Conservation (phyloP, 2,329 filamentous ascomycete genomes). For the Delphinella strobiligena region DNA sequence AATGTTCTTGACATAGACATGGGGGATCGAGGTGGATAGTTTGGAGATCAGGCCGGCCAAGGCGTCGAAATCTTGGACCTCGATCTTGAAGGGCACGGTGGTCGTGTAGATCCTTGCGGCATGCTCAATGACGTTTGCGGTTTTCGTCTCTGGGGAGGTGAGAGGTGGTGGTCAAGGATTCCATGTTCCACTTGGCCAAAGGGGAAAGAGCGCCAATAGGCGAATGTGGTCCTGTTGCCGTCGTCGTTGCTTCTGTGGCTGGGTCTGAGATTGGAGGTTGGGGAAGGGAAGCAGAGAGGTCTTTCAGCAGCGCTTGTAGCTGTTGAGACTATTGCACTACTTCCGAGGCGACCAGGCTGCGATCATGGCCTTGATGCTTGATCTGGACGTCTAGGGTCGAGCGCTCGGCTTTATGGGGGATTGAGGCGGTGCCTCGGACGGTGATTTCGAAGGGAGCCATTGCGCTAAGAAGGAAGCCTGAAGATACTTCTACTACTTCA, state of each 20-base stretch:
- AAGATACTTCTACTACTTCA: too few species aligned
- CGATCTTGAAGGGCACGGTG: neutral
- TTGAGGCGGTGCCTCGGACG: slow-evolving; percentile 1
- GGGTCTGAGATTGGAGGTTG: too few species aligned
- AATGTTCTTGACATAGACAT: neutral
- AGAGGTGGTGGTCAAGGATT: neutral
- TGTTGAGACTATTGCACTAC: neutral
- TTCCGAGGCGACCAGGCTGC: neutral
- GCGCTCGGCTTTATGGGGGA: slow-evolving; percentile 1
- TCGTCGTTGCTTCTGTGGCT: too few species aligned
- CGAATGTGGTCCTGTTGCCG: too few species aligned
- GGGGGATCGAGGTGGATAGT: neutral
- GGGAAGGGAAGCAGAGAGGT: too few species aligned
- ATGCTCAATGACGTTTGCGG: neutral
- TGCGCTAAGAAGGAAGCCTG: neutral
- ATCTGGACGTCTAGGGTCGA: slow-evolving; percentile 2
- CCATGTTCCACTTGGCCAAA: slow-evolving; percentile 4
- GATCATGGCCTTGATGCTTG: neutral
- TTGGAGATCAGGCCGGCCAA: neutral
- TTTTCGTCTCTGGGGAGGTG: neutral
- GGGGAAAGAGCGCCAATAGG: too few species aligned
- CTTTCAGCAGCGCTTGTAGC: slow-evolving; percentile 1
- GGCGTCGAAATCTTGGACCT: neutral
- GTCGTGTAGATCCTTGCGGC: neutral
- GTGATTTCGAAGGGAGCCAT: slow-evolving; percentile 1